These are phyloP conservation scores for Ceratocystiopsis brevicomis DNA, from an alignment of 2,329 filamentous ascomycete species.

Conservation along the genomic window DNA sequence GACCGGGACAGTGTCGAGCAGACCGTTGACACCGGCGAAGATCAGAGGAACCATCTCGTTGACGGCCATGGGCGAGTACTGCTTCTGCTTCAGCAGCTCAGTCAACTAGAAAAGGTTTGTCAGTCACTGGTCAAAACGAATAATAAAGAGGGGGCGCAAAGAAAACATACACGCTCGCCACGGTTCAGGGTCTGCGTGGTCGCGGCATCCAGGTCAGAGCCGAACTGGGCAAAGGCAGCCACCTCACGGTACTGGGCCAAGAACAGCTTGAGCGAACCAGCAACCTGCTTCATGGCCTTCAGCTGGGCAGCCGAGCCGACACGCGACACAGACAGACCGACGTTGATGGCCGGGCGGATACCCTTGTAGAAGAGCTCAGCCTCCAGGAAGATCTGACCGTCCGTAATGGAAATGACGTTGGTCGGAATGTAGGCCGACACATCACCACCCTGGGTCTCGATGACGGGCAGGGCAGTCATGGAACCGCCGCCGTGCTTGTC, in stretches of 20 bases:
- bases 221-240: slow-evolving; percentile 98
- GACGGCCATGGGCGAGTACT: slow-evolving; percentile 95
- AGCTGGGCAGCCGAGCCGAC: slow-evolving; percentile 98
- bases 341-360: slow-evolving; percentile 98
- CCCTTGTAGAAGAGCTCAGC: slow-evolving; percentile 99
- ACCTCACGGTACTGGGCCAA: slow-evolving; percentile 99
- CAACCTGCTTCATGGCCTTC: slow-evolving; percentile 99
- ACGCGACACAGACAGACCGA: slow-evolving; percentile 99
- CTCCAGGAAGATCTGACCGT: slow-evolving; percentile 99
- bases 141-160: neutral
- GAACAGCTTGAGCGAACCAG: slow-evolving; percentile 99
- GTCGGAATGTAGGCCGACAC: slow-evolving; percentile 99
- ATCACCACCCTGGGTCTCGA: slow-evolving; percentile 99
- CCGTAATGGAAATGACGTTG: slow-evolving; percentile 99
- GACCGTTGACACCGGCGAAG: slow-evolving; percentile 97
- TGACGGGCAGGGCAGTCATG: slow-evolving; percentile 89
- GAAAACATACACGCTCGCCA: slow-evolving; percentile 75
- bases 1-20: slow-evolving; percentile 77
- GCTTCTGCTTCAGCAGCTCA: slow-evolving; percentile 99
- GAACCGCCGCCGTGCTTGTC: slow-evolving; percentile 87
- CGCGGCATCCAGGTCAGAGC: slow-evolving; percentile 95
- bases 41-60: slow-evolving; percentile 99
- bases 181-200: slow-evolving; percentile 97
- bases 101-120: slow-evolving; percentile 45
- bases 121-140: slow-evolving; percentile 5